A percentile compares a stretch with the other conserved stretches of the same genome.
phyloP scores from a whole-genome alignment of 352 stramenopile genomes.

The Globisporangium irregulare region DNA sequence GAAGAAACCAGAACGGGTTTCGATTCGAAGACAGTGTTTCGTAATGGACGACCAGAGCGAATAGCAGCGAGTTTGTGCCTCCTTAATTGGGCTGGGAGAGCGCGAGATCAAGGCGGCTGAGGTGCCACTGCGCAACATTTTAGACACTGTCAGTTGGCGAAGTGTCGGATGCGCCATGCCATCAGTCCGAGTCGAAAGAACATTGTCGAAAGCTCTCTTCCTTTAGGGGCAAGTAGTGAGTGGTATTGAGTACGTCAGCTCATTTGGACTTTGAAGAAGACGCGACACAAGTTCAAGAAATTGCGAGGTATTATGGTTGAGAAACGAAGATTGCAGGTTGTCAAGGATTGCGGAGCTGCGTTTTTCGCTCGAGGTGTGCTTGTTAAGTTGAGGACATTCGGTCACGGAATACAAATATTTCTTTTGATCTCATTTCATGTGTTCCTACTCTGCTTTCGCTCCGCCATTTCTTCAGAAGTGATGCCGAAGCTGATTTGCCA shows the following conservation, averaged over 20 bases:
- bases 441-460: not conserved
- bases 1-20: not conserved
- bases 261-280: not conserved
- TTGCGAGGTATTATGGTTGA: not conserved
- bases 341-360: not conserved
- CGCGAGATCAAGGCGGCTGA: not conserved
- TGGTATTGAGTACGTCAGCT: not conserved
- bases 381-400: not conserved
- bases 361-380: not conserved
- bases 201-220: not conserved
- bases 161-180: not conserved
- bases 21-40: slow-evolving; percentile 6
- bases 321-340: not conserved
- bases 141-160: not conserved
- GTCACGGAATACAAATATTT: not conserved
- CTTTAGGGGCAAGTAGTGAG: not conserved
- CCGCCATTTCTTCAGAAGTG: too few relatives aligned
- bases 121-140: not conserved
- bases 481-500: not conserved
- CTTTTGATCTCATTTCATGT: not conserved
- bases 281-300: not conserved
- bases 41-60: not conserved
- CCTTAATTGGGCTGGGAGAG: not conserved
- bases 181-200: not conserved
- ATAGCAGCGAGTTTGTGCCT: not conserved